phyloP scores from a whole-genome alignment of 108 stramenopile genomes.

The Fragilariopsis cylindrus region DNA sequence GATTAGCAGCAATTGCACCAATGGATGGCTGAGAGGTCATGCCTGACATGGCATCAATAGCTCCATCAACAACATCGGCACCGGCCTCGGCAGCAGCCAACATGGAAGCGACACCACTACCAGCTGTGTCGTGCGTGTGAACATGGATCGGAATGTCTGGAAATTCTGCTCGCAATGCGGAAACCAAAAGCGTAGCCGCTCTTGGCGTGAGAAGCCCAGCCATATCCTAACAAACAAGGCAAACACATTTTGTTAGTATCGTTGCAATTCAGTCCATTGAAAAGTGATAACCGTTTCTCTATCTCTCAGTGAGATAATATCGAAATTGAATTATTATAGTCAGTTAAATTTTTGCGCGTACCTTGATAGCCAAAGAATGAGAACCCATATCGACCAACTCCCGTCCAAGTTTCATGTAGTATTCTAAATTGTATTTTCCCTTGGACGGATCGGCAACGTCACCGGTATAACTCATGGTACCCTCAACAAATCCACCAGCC shows the following conservation, averaged over 20 bases:
- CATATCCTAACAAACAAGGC: conserved; percentile 65
- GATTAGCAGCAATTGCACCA: conserved; percentile 84
- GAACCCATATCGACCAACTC: conserved; percentile 71
- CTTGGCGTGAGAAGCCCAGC: conserved; percentile 92
- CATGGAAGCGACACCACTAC: conserved; percentile 93
- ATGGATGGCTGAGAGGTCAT: conserved; percentile 93
- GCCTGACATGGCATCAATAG: conserved; percentile 91
- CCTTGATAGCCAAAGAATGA: conserved; percentile 92
- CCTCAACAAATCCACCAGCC: conserved; percentile 93
- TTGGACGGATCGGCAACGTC: conserved; percentile 81
- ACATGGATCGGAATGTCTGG: conserved; percentile 94
- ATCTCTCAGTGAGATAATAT: not conserved
- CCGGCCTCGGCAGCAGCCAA: conserved; percentile 87
- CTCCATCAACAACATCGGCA: conserved; percentile 91
- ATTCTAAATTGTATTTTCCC: conserved; percentile 89
- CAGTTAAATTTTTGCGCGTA: not conserved
- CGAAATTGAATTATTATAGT: not conserved
- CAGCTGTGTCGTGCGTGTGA: conserved; percentile 98
- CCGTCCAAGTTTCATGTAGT: conserved; percentile 87
- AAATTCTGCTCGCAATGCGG: conserved; percentile 79
- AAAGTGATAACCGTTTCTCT: too few species aligned
- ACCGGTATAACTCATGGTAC: conserved; percentile 94
- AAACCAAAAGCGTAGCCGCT: conserved; percentile 75
- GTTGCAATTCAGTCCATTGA: not conserved
- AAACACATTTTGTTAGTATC: not conserved